Conservation (phyloP, 768 basidiomycete species). For the Tylopilus sp. region DNA sequence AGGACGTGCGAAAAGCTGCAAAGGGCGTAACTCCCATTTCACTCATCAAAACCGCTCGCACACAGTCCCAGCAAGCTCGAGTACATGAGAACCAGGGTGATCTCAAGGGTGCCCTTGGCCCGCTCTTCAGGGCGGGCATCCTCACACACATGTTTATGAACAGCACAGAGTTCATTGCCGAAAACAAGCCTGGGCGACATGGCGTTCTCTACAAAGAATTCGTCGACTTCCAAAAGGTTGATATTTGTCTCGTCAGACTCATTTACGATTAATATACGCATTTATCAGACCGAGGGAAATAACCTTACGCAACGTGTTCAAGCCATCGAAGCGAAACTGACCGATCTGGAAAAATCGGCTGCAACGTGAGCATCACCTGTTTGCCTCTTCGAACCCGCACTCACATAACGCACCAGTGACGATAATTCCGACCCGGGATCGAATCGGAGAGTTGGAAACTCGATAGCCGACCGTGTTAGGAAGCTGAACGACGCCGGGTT, state of each 20-base stretch:
- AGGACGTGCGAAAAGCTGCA: constrained; percentile 47
- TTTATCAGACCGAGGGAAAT: constrained; percentile 36
- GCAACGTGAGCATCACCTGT: constrained; percentile 25
- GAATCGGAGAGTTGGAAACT: constrained; percentile 50
- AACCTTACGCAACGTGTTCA: constrained; percentile 40
- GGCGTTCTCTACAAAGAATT: constrained; percentile 63
- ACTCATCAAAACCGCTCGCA: constrained; percentile 61
- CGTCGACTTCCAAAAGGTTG: constrained; percentile 60
- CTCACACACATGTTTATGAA: constrained; percentile 58
- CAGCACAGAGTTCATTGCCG: constrained; percentile 51
- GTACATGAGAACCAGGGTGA: constrained; percentile 55
- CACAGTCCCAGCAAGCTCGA: constrained; percentile 51
- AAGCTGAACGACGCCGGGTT: constrained; percentile 73
- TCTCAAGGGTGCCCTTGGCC: constrained; percentile 55
- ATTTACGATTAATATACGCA: constrained; percentile 10
- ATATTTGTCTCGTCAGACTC: constrained; percentile 22
- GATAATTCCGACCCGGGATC: constrained; percentile 30
- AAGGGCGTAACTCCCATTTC: constrained; percentile 57
- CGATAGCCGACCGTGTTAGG: constrained; percentile 79
- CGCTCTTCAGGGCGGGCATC: constrained; percentile 59
- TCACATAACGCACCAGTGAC: constrained; percentile 16
- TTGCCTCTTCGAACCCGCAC: constrained; percentile 1
- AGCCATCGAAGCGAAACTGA: constrained; percentile 44
- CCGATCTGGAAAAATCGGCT: constrained; percentile 41
- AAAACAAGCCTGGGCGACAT: constrained; percentile 46